Evolutionary conservation across 2,329 filamentous ascomycete species (phyloP).

Genomic region (Scedosporium dehoogii): DNA sequence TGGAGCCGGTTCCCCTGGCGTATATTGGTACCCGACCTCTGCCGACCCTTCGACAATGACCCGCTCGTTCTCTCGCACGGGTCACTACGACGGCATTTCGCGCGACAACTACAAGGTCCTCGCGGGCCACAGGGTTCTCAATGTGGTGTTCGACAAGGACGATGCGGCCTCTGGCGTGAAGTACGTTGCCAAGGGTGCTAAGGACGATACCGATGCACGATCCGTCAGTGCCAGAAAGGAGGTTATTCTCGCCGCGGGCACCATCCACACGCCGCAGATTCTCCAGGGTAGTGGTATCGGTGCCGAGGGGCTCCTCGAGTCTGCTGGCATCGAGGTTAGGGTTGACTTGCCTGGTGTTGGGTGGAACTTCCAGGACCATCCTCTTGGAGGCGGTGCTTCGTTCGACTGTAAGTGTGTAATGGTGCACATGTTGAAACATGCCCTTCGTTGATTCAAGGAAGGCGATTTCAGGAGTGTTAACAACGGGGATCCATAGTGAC

Average conservation of each 20-base stretch:
- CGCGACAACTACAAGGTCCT: conserved; percentile 17
- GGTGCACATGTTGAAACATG: neutral
- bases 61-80: conserved; percentile 16
- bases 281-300: conserved; percentile 33
- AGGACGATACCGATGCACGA: neutral
- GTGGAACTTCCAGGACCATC: conserved; percentile 44
- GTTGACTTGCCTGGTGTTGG: conserved; percentile 52
- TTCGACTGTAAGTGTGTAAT: conserved; percentile 9
- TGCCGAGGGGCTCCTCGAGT: conserved; percentile 19
- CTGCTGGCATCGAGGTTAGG: conserved; percentile 38
- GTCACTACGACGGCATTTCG: conserved; percentile 15
- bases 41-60: conserved; percentile 12
- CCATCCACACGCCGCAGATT: conserved; percentile 31
- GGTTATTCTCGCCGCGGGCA: conserved; percentile 30
- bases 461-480: no score
- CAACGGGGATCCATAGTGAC: neutral
- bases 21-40: conserved; percentile 17
- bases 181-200: conserved; percentile 12
- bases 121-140: conserved; percentile 13
- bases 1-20: conserved; percentile 14
- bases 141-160: conserved; percentile 15
- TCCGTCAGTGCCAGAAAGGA: conserved; percentile 19
- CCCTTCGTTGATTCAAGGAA: no score
- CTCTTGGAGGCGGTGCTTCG: conserved; percentile 21
- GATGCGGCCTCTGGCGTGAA: conserved; percentile 16